Base-by-base conservation (phyloP, 1,139 yeast genomes). In the Lizanozyma gosingica region DNA sequence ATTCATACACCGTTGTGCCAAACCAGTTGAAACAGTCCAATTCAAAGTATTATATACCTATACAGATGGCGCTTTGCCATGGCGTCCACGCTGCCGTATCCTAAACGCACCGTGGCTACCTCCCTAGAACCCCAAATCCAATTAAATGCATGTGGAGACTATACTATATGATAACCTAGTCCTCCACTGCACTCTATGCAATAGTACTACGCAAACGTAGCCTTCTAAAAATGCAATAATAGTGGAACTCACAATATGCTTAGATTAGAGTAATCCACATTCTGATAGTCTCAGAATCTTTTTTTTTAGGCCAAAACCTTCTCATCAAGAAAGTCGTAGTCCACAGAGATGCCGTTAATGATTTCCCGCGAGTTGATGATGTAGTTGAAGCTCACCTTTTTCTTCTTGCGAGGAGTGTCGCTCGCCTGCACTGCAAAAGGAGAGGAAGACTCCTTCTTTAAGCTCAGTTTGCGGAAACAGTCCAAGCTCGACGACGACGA, bases 311-410 rank as follows among this genome's bases (percentile, higher is more conserved):
- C 29, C 29, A 22, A 6, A 11, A 22, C 29, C 11, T 49, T 52
- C 36, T 63, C 59, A 49, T 69, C 75, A 44, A 70, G 57, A 46
- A 63, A 67, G 47, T 66, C 67, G 49, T 69, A 70, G 49, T 70
- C 76, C 41, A 67, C 60, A 27, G 63, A 55, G 38, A 60, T 63
- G 36, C 71, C 73, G 45, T 67, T 66, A 39, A 69, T 60, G 39
- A 62, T 62, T 51, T 70, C 76, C 42, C 76, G 55, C 11, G 71
- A 63, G 42, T 60, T 65, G 33, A 70, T 60, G 39, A 68, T 63
- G 51, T 63, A 65, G 50, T 64, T 64, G 45, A 70, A 70, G 37
- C 60, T 60, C 6, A 70, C 74, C 43, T 49, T 53, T 41, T 63
- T 67, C 35, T 39, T 41, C 33, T 34, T 22, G 9, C 29, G 29